Evolutionary conservation across 169 alveolate genomes (phyloP), one percentile per base, ranked within the genome.

Genomic region (Plasmodium vivax): DNA sequence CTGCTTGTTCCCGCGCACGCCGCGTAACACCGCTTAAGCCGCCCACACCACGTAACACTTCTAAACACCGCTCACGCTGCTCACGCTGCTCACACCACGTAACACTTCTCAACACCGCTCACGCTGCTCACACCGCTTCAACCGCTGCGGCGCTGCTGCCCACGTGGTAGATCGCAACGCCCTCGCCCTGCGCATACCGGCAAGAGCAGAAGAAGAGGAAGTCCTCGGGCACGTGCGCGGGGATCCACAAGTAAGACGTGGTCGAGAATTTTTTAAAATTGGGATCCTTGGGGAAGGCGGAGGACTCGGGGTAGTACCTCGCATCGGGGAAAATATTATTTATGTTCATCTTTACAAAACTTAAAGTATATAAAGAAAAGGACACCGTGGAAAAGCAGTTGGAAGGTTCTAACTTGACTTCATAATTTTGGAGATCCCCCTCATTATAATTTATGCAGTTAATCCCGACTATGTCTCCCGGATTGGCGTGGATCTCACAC

Each of bases 231-330:
- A 87, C 38, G 0, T 77, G 19, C 7, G 79, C 38, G 45, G 93
- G 93, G n/a, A 87, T 77, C 93, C 77, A 77, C 68, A 87, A 75
- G 45, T 87, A 87, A 30, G 93, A 73, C 51, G 85, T 87, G 23
- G 93, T 84, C 27, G 72, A 47, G 9, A 75, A 87, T 27, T 75
- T 77, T 41, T 54, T 54, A 19, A 79, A 87, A 51, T 87, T 87
- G 23, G 80, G 62, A 36, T 87, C 85, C 45, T 56, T 51, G 12
- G 81, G 82, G 45, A 12, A 56, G 8, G 93, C 58, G 23, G 85
- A 45, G 16, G 81, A 38, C 7, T 87, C 93, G 71, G 93, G 93
- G 62, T 75, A 87, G 81, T 87, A 87, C 43, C 56, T 62, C 43
- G 93, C 93, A 7, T 56, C 72, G 34, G 93, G 93, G 3, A 87